These are phyloP conservation scores for Aureoboletus auriporus DNA, from an alignment of 768 basidiomycete genomes.

Conservation along the genomic window DNA sequence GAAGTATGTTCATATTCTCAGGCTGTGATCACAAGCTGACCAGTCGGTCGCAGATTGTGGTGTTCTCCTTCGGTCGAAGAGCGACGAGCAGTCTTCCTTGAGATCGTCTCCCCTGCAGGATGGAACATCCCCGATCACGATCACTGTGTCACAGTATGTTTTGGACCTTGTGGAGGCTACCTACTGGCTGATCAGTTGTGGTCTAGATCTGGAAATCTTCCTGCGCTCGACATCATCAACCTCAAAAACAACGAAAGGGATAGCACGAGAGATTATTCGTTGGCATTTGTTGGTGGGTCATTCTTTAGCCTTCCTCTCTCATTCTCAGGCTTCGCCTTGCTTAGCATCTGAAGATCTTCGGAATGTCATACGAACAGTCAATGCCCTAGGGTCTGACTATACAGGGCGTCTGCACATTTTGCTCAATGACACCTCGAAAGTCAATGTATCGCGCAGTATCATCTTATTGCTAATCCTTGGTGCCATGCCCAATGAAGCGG, in stretches of 20 bases:
- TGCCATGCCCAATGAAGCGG: constrained; percentile 22
- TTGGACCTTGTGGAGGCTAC: constrained; percentile 5
- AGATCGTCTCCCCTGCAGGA: not conserved
- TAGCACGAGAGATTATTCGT: constrained; percentile 15
- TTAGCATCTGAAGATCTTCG: constrained; percentile 46
- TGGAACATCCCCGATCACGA: not conserved
- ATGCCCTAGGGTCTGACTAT: constrained; percentile 37
- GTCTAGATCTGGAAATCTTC: constrained; percentile 20
- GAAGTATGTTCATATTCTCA: constrained; percentile 13
- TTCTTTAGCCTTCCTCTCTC: not conserved
- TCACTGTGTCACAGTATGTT: constrained; percentile 21
- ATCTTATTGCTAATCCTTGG: constrained; percentile 39
- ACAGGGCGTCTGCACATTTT: constrained; percentile 36
- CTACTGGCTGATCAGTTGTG: not conserved
- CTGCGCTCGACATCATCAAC: constrained; percentile 29
- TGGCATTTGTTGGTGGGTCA: constrained; percentile 20
- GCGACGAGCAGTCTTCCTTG: not conserved
- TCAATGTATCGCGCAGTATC: constrained; percentile 35
- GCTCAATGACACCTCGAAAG: constrained; percentile 37
- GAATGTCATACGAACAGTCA: constrained; percentile 40
- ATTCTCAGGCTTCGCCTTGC: not conserved
- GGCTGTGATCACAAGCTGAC: not conserved
- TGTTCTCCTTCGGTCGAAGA: not conserved
- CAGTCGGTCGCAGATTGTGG: constrained; percentile 9
- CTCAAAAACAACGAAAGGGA: constrained; percentile 19